Evolutionary conservation across 352 stramenopile genomes (phyloP).

Genomic region (Pythium grandisporangium): DNA sequence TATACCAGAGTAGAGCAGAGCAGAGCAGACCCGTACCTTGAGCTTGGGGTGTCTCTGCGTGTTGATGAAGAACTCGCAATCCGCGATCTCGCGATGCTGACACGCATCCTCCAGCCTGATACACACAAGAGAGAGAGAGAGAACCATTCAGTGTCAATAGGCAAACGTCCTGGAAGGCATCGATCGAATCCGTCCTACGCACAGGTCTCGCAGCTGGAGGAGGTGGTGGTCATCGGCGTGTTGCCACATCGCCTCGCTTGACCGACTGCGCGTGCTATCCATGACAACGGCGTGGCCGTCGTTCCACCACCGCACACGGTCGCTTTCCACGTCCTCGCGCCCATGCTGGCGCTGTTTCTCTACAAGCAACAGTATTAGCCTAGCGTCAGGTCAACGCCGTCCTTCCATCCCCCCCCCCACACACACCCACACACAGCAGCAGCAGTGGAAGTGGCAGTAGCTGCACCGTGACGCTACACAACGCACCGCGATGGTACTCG

Average conservation of each 20-base stretch:
- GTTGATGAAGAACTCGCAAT: conserved; percentile 99
- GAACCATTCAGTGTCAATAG: too few relatives aligned
- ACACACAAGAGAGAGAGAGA: too few relatives aligned
- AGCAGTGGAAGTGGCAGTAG: conserved; percentile 12
- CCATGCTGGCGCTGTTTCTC: conserved; percentile 75
- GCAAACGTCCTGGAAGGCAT: too few relatives aligned
- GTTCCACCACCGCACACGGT: conserved; percentile 96
- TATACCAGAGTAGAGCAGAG: too few relatives aligned
- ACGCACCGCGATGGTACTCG: conserved; percentile 86
- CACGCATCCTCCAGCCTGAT: conserved; percentile 92
- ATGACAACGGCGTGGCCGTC: conserved; percentile 98
- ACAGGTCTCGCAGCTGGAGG: conserved; percentile 94
- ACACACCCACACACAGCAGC: too few relatives aligned
- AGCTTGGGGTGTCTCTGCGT: conserved; percentile 98
- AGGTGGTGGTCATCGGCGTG: conserved; percentile 98
- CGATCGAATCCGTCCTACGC: conserved; percentile 1
- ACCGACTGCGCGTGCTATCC: conserved; percentile 39
- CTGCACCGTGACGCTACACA: not conserved
- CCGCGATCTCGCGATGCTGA: conserved; percentile 89
- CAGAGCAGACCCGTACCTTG: conserved; percentile 59
- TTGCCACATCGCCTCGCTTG: conserved; percentile 2
- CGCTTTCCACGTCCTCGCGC: conserved; percentile 70
- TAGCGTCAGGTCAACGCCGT: too few relatives aligned
- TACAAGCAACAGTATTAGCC: too few relatives aligned
- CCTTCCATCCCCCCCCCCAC: too few relatives aligned